Base-by-base conservation (phyloP, 2,329 filamentous ascomycete species). In the Fusarium sp. region DNA sequence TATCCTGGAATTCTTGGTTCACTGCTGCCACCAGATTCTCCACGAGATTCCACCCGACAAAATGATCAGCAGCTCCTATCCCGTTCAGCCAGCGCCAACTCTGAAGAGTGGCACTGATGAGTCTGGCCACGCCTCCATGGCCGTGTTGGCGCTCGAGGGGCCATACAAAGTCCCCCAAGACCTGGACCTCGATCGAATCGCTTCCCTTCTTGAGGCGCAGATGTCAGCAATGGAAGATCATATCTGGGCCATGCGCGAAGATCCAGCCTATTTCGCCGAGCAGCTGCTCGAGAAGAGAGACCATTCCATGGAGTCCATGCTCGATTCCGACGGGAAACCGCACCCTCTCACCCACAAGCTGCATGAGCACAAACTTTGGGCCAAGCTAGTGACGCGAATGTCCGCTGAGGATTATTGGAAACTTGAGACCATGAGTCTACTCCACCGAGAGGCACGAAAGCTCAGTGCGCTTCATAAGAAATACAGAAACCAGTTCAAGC, bases 241-340 rank as follows among this genome's bases (percentile, higher is more conserved):
- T 68, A 45, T 89, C 0, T 87, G 83, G 83, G 72, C 81, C 0
- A 77, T 91, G 5, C 82, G 88, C 10, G 88, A 91, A 70, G 89
- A 91, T 72, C 88, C 88, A 0, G 77, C 77, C 1, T 90, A 89
- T 76, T 90, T 90, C 66, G 76, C 80, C 6, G 79, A 85, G 3
- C 58, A 76, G 1, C 45, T 88, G 2, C 66, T 73, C 11, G 83
- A 87, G 2, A 71, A 73, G 29, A 80, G 78, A 24, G 85, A 88
- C 15, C 87, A 89, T 25, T 38, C 32, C 8, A 38, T 38, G 16
- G 32, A 38, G 1, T 1, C 1, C 32, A 38, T 38, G 32, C 32
- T 38, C 16, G 32, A 18, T 1, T 2, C 32, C 3, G 18, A 38
- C 32, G 32, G 32, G 2, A 38, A 38, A 2, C 32, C 16, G 16